Evolutionary conservation across 2,329 filamentous ascomycete species (phyloP).

Genomic region (Geosmithia morbida): DNA sequence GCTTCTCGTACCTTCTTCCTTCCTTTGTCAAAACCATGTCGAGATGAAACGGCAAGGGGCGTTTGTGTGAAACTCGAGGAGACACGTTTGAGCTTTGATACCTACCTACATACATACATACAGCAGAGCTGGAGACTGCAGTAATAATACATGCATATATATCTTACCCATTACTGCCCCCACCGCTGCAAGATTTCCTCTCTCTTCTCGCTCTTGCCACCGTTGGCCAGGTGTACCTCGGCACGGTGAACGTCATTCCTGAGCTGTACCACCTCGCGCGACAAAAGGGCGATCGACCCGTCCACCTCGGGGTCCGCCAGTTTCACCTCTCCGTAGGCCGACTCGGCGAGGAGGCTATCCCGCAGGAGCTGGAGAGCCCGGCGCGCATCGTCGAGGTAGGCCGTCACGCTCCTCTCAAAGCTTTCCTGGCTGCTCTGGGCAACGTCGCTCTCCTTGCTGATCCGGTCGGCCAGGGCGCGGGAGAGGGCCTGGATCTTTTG

Average conservation of each 20-base stretch:
- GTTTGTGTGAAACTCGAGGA: too few relatives aligned
- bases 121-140: too few relatives aligned
- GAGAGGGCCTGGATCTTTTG: neutral
- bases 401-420: slow-evolving; percentile 27
- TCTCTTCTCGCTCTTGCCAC: slow-evolving; percentile 26
- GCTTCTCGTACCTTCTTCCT: too few relatives aligned
- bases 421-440: slow-evolving; percentile 26
- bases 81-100: too few relatives aligned
- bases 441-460: slow-evolving; percentile 2
- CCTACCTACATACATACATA: too few relatives aligned
- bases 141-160: too few relatives aligned
- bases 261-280: slow-evolving; percentile 27
- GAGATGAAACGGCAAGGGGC: too few relatives aligned
- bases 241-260: slow-evolving; percentile 21
- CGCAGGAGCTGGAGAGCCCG: slow-evolving; percentile 32
- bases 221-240: slow-evolving; percentile 19
- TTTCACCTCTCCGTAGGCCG: slow-evolving; percentile 28
- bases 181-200: slow-evolving; percentile 29
- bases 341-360: slow-evolving; percentile 39
- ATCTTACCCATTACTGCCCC: too few relatives aligned
- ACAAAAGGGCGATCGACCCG: slow-evolving; percentile 29
- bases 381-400: slow-evolving; percentile 30
- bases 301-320: slow-evolving; percentile 40
- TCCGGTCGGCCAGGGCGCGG: neutral
- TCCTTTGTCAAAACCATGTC: too few relatives aligned